Evolutionary conservation across 164 flowering plant species (phyloP), one percentile per base, ranked within the genome.

Genomic region (Tetrastigma voinierianum): DNA sequence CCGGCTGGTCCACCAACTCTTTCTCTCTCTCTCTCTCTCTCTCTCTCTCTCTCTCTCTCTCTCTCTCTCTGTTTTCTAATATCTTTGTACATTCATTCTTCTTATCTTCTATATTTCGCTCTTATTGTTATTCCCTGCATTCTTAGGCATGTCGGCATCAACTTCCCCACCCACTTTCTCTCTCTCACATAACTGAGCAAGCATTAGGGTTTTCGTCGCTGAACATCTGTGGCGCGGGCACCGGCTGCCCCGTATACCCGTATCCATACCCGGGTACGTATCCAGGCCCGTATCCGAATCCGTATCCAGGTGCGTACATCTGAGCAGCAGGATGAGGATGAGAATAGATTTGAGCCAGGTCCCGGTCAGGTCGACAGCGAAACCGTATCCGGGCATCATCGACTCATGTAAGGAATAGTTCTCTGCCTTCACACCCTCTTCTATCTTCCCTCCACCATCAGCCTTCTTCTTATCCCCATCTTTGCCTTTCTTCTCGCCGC

Each of bases 161-260:
- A 7, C 6, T 32, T 0, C 2, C 40, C 40, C 40, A 32, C 40
- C 40, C 58, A n/a, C n/a, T n/a, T n/a, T n/a, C n/a, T n/a, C n/a
- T n/a, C 8, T 1, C 17, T 59, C 62, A 76, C 80, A 77, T 73
- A 3, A 77, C 15, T 5, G 57, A 53, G 68, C 80, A 77, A 10
- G 80, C 80, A 64, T n/a, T n/a, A n/a, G 80, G 80, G 51, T 77
- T 77, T 61, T 77, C 80, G n/a, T 77, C 80, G 47, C 74, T 77
- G 70, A 77, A 77, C 21, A 75, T 53, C 45, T 75, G 78, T 1
- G 72, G 72, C 11, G 75, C 52, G 11, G 60, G 56, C n/a, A 52
- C 9, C 1, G 51, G 54, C 15, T 25, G 68, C 21, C 45, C 61
- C 3, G 40, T 56, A n/a, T 61, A 56, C 57, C 67, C 70, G n/a